Conservation (phyloP, 345 rosid genomes). For the Erysimum cheiranthoides region DNA sequence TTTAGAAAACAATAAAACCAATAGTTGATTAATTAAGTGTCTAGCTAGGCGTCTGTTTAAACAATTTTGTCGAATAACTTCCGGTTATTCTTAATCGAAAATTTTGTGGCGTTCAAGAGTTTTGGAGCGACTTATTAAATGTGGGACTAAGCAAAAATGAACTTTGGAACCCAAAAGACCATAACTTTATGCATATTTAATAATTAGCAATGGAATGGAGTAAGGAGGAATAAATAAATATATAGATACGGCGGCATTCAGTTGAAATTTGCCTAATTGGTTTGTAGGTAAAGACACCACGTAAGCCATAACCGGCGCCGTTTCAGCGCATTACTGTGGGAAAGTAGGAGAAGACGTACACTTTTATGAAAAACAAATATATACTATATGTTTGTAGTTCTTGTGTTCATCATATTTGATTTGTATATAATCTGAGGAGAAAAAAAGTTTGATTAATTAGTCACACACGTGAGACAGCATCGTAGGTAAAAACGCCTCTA, state of each 20-base stretch:
- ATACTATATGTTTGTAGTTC: background rate
- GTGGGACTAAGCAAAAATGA: background rate
- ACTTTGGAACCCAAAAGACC: background rate
- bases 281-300: slow-evolving; percentile 19
- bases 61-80: background rate
- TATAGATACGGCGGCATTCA: slow-evolving; percentile 25
- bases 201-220: background rate
- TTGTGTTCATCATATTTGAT: background rate
- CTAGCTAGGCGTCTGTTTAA: background rate
- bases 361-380: background rate
- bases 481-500: slow-evolving; percentile 11
- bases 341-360: slow-evolving; percentile 7
- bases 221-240: background rate
- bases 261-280: slow-evolving; percentile 35
- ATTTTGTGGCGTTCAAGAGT: background rate
- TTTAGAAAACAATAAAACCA: background rate
- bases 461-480: slow-evolving; percentile 28
- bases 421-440: background rate
- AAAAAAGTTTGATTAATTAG: slow-evolving; percentile 11
- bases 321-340: slow-evolving; percentile 16
- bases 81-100: background rate
- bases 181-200: too few species aligned
- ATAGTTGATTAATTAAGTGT: background rate
- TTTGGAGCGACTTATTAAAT: background rate
- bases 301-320: slow-evolving; percentile 36